Percentiles rank a stretch among this genome's conserved stretches.
phyloP scores from a whole-genome alignment of 192 early-diverging fungal species.

The Borealophlyctis nickersoniae region DNA sequence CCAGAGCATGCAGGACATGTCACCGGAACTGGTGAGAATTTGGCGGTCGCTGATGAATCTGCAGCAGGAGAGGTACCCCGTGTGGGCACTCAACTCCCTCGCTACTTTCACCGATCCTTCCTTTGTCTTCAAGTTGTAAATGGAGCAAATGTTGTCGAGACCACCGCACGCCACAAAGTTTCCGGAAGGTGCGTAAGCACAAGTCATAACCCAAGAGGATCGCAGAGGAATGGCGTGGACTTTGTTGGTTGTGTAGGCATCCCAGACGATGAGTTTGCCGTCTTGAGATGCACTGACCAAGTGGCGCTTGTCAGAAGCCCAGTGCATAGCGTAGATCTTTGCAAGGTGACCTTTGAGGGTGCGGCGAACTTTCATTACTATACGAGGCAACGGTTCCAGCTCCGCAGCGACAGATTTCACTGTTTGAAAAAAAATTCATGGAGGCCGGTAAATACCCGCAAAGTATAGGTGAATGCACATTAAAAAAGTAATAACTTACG shows the following conservation, averaged over 20 bases:
- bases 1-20: conserved; percentile 99
- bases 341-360: conserved; percentile 98
- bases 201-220: conserved; percentile 99
- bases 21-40: conserved; percentile 92
- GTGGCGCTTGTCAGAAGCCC: conserved; percentile 96
- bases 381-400: conserved; percentile 81
- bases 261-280: conserved; percentile 99
- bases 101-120: conserved; percentile 94
- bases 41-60: conserved; percentile 94
- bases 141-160: conserved; percentile 98
- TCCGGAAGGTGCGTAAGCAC: conserved; percentile 96
- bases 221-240: conserved; percentile 97
- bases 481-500: conserved; percentile 55
- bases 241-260: conserved; percentile 98
- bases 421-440: conserved; percentile 32
- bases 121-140: conserved; percentile 94
- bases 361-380: conserved; percentile 92
- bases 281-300: conserved; percentile 98
- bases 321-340: conserved; percentile 99
- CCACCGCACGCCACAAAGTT: conserved; percentile 99
- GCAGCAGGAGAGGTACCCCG: conserved; percentile 97
- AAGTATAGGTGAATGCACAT: neutral
- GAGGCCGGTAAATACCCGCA: conserved; percentile 8
- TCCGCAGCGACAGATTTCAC: conserved; percentile 84
- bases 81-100: conserved; percentile 92